Percentiles rank a stretch among this genome's conserved stretches.
Evolutionary conservation across 176 grass and related monocot genomes (phyloP).

Genomic region (Juncus inflexus): DNA sequence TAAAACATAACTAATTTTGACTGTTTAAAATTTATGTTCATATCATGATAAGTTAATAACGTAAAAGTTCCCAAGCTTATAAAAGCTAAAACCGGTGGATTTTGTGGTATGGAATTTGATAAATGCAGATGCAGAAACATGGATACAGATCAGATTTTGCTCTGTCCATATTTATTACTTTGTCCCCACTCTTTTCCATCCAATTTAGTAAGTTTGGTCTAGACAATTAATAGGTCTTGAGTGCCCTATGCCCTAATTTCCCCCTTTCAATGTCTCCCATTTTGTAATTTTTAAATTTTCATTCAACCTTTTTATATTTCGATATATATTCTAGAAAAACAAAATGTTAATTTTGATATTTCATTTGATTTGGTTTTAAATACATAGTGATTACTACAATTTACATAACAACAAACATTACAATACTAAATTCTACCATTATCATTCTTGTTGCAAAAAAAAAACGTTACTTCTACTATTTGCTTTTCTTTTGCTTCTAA

Average conservation of each 20-base stretch:
- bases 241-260: neutral
- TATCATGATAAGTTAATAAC: no score
- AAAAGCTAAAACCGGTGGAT: constrained; percentile 8
- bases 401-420: neutral
- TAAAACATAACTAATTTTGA: no score
- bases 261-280: neutral
- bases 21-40: no score
- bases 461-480: neutral
- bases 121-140: constrained; percentile 1
- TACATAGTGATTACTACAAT: neutral
- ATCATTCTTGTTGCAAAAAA: no score
- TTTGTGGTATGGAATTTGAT: constrained; percentile 3
- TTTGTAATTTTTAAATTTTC: no score
- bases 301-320: no score
- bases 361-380: no score
- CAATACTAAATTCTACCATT: neutral
- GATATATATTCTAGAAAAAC: no score
- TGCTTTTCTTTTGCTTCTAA: constrained; percentile 3
- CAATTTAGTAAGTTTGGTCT: constrained; percentile 8
- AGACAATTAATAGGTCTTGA: constrained; percentile 14
- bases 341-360: no score
- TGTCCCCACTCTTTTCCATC: neutral
- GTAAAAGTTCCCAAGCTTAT: no score
- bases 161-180: constrained; percentile 14
- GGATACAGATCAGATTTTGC: constrained; percentile 25